Evolutionary conservation across 306 rosid genomes (phyloP), one percentile per base, ranked within the genome.

Genomic region (Carpinus fangiana): DNA sequence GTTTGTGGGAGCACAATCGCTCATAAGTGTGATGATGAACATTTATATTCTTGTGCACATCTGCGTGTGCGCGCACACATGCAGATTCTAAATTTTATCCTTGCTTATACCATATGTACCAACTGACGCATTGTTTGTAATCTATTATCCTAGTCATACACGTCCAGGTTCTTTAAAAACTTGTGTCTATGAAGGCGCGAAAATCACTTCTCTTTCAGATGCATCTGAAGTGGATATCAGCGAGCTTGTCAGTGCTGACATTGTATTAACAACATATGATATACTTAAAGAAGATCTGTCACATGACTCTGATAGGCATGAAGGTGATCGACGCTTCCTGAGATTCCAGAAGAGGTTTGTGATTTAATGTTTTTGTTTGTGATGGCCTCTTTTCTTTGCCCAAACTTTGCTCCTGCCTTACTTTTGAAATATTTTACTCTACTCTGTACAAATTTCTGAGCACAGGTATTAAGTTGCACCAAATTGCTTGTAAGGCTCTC

Each of bases 261-360:
- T 95, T 78, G 98, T 95, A 38, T 41, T 95, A 76, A 95, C 98
- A 60, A 88, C 98, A 20, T 95, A 95, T 80, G 98, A 95, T 77
- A 92, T 90, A 80, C 98, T 92, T 82, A 95, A 87, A 82, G 98
- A 90, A 84, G 98, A 95, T 79, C 84, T 93, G 54, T 91, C 98
- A 59, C 98, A 92, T 73, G 98, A 95, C 76, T 92, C 89, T 76
- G 97, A 95, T 84, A 89, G 98, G 88, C 96, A 90, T 78, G 90
- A 85, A 82, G 98, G 98, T 64, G 98, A 95, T 83, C 84, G 98
- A 0, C 93, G 91, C 81, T 71, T 93, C 67, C 78, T 95, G 90
- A 92, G 98, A 85, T 91, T 95, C 82, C 96, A 91, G 43, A 95
- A 92, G 85, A 95, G 98, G 98, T 94, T 73, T 76, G 78, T 66